Evolutionary conservation across 371 early-diverging fungal species (phyloP).

Genomic region (Mucor racemosus): DNA sequence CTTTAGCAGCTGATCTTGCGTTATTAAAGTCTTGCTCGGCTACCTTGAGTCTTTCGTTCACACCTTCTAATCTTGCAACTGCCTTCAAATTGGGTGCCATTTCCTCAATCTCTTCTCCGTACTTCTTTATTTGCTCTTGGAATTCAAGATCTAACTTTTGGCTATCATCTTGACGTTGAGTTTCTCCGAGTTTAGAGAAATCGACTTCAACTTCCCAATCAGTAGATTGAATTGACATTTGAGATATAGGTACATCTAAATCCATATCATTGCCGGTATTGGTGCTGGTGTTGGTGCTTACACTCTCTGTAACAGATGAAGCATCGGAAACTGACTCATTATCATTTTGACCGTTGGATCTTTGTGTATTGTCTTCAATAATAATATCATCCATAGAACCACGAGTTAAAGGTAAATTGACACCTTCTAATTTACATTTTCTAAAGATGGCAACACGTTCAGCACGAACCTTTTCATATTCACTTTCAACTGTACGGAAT

Average conservation of each 20-base stretch:
- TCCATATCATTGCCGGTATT: constrained; percentile 49
- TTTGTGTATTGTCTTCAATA: constrained; percentile 57
- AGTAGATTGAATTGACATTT: constrained; percentile 41
- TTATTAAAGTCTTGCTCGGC: constrained; percentile 83
- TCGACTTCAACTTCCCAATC: constrained; percentile 66
- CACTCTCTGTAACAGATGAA: background rate
- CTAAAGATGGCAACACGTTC: constrained; percentile 83
- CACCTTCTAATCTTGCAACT: constrained; percentile 82
- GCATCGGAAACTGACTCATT: constrained; percentile 6
- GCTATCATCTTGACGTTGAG: constrained; percentile 55
- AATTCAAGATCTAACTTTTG: constrained; percentile 70
- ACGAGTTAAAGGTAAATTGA: constrained; percentile 76
- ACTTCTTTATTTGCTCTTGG: constrained; percentile 66
- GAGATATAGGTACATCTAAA: constrained; percentile 53
- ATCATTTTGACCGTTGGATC: background rate
- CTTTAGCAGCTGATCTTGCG: constrained; percentile 78
- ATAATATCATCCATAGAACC: constrained; percentile 76
- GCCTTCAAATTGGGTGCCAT: constrained; percentile 92
- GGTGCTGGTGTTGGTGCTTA: background rate
- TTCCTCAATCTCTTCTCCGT: constrained; percentile 78
- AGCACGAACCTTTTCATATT: constrained; percentile 75
- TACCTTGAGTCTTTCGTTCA: constrained; percentile 75
- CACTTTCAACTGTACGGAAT: constrained; percentile 67
- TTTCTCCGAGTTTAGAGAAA: constrained; percentile 57
- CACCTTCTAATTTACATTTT: constrained; percentile 90